Evolutionary conservation across 805 yeast species (phyloP).

Genomic region (Suhomyces vadensis): DNA sequence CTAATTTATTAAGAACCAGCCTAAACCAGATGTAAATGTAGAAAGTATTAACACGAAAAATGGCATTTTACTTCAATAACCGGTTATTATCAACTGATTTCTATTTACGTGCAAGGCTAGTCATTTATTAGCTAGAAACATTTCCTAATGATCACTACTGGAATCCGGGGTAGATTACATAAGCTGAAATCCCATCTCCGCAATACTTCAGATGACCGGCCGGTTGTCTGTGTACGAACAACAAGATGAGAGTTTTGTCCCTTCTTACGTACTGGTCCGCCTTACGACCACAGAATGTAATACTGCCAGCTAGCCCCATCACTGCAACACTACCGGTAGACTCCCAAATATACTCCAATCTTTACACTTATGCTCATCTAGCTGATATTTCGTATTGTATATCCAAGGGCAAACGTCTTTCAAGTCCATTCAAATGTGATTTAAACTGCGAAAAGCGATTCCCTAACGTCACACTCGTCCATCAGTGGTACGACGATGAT

Average conservation of each 20-base stretch:
- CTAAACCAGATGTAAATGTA: too few species aligned
- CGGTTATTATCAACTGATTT: too few species aligned
- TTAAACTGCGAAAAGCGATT: conserved; percentile 34
- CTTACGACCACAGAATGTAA: background rate
- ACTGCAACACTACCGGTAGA: conserved; percentile 3
- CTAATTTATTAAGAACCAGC: too few species aligned
- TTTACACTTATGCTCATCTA: conserved; percentile 42
- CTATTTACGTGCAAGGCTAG: too few species aligned
- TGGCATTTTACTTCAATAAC: too few species aligned
- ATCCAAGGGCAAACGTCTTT: conserved; percentile 27
- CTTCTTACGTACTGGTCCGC: background rate
- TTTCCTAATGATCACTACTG: too few species aligned
- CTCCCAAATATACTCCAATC: conserved; percentile 21
- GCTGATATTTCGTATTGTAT: conserved; percentile 47
- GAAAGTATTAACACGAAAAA: too few species aligned
- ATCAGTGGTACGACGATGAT: conserved; percentile 44
- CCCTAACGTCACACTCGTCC: conserved; percentile 37
- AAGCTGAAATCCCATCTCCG: background rate
- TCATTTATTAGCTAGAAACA: too few species aligned
- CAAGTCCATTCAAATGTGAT: conserved; percentile 41
- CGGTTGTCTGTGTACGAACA: too few species aligned
- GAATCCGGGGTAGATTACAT: conserved; percentile 1
- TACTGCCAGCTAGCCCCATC: background rate
- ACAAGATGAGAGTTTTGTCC: background rate
- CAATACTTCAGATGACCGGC: background rate